These are phyloP conservation scores for Trichoderma endophyticum DNA, from an alignment of 2,329 filamentous ascomycete genomes.

Conservation along the genomic window DNA sequence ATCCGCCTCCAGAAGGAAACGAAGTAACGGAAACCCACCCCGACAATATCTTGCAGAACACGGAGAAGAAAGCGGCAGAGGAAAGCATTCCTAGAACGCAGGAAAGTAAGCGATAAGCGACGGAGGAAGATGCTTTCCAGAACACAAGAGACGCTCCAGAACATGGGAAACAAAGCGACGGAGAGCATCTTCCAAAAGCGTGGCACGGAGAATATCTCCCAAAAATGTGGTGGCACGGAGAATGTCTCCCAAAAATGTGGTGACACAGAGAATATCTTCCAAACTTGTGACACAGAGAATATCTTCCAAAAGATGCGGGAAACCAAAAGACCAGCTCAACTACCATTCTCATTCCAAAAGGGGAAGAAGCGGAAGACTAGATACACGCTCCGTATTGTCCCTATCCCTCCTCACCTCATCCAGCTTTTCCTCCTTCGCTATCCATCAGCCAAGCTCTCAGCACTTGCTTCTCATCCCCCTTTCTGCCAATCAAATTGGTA, in stretches of 20 bases:
- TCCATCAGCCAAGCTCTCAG: not conserved
- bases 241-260: too few species aligned
- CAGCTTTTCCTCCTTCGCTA: not conserved
- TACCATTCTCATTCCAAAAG: not conserved
- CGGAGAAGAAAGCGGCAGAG: not conserved
- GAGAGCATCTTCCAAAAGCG: too few species aligned
- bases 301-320: not conserved
- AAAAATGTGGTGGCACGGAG: too few species aligned
- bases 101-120: not conserved
- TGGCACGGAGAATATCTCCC: not conserved
- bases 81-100: too few species aligned
- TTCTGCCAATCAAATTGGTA: constrained; percentile 5
- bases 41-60: not conserved
- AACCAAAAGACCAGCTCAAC: too few species aligned
- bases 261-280: too few species aligned
- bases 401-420: not conserved
- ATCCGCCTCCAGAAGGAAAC: too few species aligned
- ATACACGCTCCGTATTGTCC: not conserved
- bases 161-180: not conserved
- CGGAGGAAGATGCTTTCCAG: not conserved
- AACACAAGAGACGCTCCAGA: not conserved
- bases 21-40: too few species aligned
- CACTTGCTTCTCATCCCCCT: not conserved
- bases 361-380: not conserved
- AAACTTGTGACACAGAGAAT: too few species aligned